Evolutionary conservation across 345 rosid species (phyloP).

Genomic region (Draba incana): DNA sequence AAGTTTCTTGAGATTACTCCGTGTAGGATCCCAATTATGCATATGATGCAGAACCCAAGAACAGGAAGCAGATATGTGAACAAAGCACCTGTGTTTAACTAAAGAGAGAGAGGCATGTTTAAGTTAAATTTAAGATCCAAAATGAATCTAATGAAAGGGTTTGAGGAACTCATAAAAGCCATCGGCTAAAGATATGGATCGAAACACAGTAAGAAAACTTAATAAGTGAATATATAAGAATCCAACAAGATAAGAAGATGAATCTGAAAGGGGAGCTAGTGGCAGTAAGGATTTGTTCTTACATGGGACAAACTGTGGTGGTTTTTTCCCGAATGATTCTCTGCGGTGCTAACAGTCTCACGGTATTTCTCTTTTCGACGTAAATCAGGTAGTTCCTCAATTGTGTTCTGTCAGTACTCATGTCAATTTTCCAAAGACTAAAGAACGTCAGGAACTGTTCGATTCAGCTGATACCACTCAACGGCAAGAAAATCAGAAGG

Average conservation of each 20-base stretch:
- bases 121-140: neutral
- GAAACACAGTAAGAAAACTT: neutral
- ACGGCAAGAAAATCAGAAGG: neutral
- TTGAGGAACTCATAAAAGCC: neutral
- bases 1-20: constrained; percentile 6
- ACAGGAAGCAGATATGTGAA: constrained; percentile 34
- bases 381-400: constrained; percentile 29
- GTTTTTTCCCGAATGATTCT: constrained; percentile 14
- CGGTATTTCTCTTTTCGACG: constrained; percentile 4
- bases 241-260: too few species aligned
- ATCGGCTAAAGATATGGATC: neutral
- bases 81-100: constrained; percentile 37
- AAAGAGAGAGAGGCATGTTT: constrained; percentile 19
- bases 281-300: constrained; percentile 9
- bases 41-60: constrained; percentile 34
- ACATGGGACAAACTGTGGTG: constrained; percentile 12
- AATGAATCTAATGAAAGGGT: neutral
- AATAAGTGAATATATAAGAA: too few species aligned
- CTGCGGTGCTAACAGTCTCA: constrained; percentile 28
- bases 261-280: neutral
- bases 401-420: constrained; percentile 36
- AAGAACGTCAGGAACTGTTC: constrained; percentile 15
- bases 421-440: constrained; percentile 28
- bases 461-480: neutral
- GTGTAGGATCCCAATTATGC: constrained; percentile 27